Base-by-base conservation (phyloP, 108 stramenopile genomes). In the Cyclotella cryptica region DNA sequence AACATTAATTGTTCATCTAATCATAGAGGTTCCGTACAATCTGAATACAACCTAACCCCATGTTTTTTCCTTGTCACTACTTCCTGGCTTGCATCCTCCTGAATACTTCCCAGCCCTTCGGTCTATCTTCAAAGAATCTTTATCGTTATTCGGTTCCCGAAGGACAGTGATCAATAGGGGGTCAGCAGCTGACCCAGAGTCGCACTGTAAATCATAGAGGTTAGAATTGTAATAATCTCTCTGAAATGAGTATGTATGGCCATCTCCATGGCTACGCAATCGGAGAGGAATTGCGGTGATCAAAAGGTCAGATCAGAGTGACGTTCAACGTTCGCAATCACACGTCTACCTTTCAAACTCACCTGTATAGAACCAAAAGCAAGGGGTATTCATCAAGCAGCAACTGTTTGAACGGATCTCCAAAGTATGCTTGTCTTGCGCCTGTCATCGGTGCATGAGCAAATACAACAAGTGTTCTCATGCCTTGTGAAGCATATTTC, bases 211-310 rank as follows among this genome's bases (percentile, higher is more conserved):
- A 11, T 54, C 21, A 47, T 49, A 39, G 27, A 70, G n/a, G 19
- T 70, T 70, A 2, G 19, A 18, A 57, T 54, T 70, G 10, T 19
- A n/a, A 13, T 13, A 39, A 10, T 55, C 54, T 35, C 18, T 18
- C 17, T 52, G 12, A 13, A 68, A 19, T 3, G 22, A 17, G 29
- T 46, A 68, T 29, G 35, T 41, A 43, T 70, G 69, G 1, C 69
- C 52, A 57, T 70, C 69, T 42, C 71, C 71, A 60, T 71, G 71
- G 0, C 67, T 68, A 5, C 18, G 13, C n/a, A 14, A 46, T 22
- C 44, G 35, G 1, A 62, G 19, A 12, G 35, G 1, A 62, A 11
- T 5, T 14, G 18, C 10, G 3, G 1, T 1, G 35, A 26, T 8
- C 3, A 2, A 1, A 18, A 30, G 40, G 14, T 11, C 35, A 41